A percentile compares a stretch with the other conserved stretches of the same genome.
phyloP scores from a whole-genome alignment of 805 yeast species.

The Saccharomycopsis selenospora region DNA sequence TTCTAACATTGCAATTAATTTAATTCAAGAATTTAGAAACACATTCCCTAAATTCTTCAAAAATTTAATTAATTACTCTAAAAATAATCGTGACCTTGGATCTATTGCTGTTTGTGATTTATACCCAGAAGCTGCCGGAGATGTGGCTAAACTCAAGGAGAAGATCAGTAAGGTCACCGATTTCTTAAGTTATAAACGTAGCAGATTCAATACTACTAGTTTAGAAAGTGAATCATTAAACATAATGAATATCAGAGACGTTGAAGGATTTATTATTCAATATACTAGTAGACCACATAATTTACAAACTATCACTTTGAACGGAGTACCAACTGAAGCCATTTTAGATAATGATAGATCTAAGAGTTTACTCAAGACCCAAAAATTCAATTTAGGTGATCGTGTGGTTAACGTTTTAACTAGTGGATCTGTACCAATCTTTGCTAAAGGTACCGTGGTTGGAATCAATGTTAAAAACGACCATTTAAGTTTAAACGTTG shows the following conservation, averaged over 20 bases:
- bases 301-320: slow-evolving; percentile 48
- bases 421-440: slow-evolving; percentile 83
- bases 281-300: slow-evolving; percentile 40
- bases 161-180: slow-evolving; percentile 27
- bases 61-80: slow-evolving; percentile 27
- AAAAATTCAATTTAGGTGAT: slow-evolving; percentile 80
- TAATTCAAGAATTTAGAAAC: slow-evolving; percentile 52
- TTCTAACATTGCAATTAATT: slow-evolving; percentile 62
- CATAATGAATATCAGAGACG: slow-evolving; percentile 50
- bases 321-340: slow-evolving; percentile 80
- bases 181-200: slow-evolving; percentile 45
- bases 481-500: slow-evolving; percentile 59
- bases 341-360: slow-evolving; percentile 71
- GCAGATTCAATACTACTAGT: slow-evolving; percentile 54
- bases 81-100: slow-evolving; percentile 4
- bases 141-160: slow-evolving; percentile 25
- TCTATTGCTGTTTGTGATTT: slow-evolving; percentile 27
- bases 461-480: slow-evolving; percentile 48
- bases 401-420: slow-evolving; percentile 79
- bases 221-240: slow-evolving; percentile 76
- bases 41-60: slow-evolving; percentile 58
- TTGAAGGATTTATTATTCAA: slow-evolving; percentile 54
- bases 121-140: slow-evolving; percentile 30
- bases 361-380: slow-evolving; percentile 61
- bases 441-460: slow-evolving; percentile 85